Conservation (phyloP, 2,329 filamentous ascomycete genomes). For the Peltaster fructicola region DNA sequence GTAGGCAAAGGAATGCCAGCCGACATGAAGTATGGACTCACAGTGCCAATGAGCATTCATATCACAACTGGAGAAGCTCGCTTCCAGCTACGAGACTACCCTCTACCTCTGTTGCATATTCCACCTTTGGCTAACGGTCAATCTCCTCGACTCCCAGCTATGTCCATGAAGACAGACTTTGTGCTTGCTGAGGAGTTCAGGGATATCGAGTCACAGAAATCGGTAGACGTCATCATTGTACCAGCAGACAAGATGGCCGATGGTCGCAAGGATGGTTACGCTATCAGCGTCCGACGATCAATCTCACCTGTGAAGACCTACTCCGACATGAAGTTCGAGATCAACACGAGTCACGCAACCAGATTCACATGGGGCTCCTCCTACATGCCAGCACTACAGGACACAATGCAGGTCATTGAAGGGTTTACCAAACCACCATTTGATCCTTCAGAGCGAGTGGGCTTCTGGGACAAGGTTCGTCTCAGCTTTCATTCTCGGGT, state of each 20-base stretch:
- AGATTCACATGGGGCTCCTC: constrained; percentile 94
- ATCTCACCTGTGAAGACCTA: constrained; percentile 93
- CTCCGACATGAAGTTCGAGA: constrained; percentile 77
- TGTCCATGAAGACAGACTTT: constrained; percentile 77
- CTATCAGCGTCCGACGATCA: constrained; percentile 74
- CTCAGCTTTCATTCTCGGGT: constrained; percentile 87
- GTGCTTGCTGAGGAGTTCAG: constrained; percentile 90
- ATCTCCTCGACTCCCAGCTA: constrained; percentile 59
- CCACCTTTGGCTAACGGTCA: constrained; percentile 66
- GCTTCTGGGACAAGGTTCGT: constrained; percentile 98
- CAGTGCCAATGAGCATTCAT: constrained; percentile 78
- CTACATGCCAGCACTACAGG: constrained; percentile 93
- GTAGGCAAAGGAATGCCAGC: constrained; percentile 94
- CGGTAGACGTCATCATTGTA: constrained; percentile 68
- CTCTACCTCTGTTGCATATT: constrained; percentile 77
- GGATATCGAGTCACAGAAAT: constrained; percentile 59
- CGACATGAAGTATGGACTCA: constrained; percentile 75
- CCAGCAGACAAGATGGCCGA: constrained; percentile 44
- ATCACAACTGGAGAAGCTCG: constrained; percentile 81
- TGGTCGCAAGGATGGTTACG: constrained; percentile 49
- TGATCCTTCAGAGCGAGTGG: constrained; percentile 81
- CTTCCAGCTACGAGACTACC: constrained; percentile 81
- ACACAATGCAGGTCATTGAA: constrained; percentile 99
- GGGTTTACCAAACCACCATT: constrained; percentile 92
- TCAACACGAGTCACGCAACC: constrained; percentile 84